A percentile compares a stretch with the other conserved stretches of the same genome.
Conservation (phyloP, 2,329 filamentous ascomycete genomes). For the Pestalotiopsis sp. region DNA sequence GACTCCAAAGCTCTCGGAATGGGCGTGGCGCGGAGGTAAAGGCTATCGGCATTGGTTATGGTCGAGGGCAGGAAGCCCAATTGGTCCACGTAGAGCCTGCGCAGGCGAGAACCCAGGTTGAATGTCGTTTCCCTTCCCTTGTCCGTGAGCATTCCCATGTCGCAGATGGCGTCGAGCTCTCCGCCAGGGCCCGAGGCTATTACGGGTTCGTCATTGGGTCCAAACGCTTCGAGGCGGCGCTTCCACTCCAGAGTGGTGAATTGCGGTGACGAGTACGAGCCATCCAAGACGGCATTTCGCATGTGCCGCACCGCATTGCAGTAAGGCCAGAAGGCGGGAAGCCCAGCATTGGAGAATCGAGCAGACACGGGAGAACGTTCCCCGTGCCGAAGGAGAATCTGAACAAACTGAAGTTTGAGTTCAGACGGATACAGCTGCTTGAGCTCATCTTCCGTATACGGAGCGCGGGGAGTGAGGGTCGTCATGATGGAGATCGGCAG, state of each 20-base stretch:
- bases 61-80: constrained; percentile 69
- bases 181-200: constrained; percentile 69
- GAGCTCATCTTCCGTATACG: constrained; percentile 83
- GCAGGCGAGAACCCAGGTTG: constrained; percentile 67
- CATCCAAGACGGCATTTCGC: constrained; percentile 52
- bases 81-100: constrained; percentile 74
- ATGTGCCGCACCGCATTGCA: constrained; percentile 78
- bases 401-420: constrained; percentile 85
- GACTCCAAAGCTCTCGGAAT: constrained; percentile 78
- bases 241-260: constrained; percentile 61
- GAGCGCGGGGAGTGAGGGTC: constrained; percentile 70
- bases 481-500: constrained; percentile 62
- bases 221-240: constrained; percentile 83
- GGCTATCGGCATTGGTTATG: constrained; percentile 55
- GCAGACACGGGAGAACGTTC: constrained; percentile 82
- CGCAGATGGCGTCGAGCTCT: constrained; percentile 81
- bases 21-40: constrained; percentile 76
- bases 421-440: constrained; percentile 76
- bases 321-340: constrained; percentile 83
- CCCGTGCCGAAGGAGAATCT: constrained; percentile 81
- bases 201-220: constrained; percentile 67
- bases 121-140: constrained; percentile 73
- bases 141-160: constrained; percentile 76
- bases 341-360: constrained; percentile 81
- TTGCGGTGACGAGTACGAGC: constrained; percentile 28